Base-by-base conservation (phyloP, 257 asterid species). In the Solanum gandarillasii region DNA sequence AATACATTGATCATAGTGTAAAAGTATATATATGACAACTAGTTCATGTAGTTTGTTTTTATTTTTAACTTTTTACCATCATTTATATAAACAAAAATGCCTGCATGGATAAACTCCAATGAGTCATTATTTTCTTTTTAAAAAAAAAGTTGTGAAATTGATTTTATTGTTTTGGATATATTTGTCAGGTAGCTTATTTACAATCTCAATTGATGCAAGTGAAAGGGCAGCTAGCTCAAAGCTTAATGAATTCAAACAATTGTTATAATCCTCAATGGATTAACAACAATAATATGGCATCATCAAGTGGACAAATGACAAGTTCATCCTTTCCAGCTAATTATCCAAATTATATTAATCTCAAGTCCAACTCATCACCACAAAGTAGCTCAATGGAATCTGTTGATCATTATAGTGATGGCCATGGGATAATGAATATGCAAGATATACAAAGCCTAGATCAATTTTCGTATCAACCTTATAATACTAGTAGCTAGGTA, bases 161-260 rank as follows among this genome's bases (percentile, higher is more conserved):
- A 27, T 81, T 81, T 58, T 43, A 16, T 81, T 27, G 34, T 14
- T 27, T n/a, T 25, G 36, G 65, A 29, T 27, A 27, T 27, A 48
- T 48, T 81, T 76, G 35, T 55, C 48, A 96, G 98, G 98, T 96
- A 86, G 94, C 98, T 78, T 90, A 90, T 75, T 86, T 96, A 89
- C 97, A 96, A 92, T 98, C 96, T 71, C 98, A 96, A 82, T 79
- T 96, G 73, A 87, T 96, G 95, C 95, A 95, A 90, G 93, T 90
- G 84, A 96, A 93, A 88, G 91, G 93, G 36, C 94, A 94, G 52
- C 86, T 96, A 29, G 94, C 95, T 8, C 99, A 95, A 84, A 93
- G 34, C 83, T 83, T 92, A 27, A 18, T 81, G 11, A 46, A 27
- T 81, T 87, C 91, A 12, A 92, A 90, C 18, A 89, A 95, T 39